Base-by-base conservation (phyloP, 805 yeast species). In the Ogataea pignaliae region DNA sequence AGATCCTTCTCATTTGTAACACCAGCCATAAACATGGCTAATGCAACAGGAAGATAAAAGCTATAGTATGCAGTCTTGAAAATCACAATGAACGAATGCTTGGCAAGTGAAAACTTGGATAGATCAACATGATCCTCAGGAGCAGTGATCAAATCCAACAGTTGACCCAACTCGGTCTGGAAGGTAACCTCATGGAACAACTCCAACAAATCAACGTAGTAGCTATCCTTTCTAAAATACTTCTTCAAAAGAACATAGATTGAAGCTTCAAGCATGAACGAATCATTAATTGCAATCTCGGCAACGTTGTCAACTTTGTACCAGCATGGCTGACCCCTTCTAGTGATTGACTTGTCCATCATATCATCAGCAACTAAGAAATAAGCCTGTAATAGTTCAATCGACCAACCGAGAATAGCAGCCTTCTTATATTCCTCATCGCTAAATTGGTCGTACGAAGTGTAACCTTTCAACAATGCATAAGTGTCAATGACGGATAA, bases 321-420 rank as follows among this genome's bases (percentile, higher is more conserved):
- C 99, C 99, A 93, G 69, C 99, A 93, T 53, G 97, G 93, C 70
- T 91, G 97, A 47, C 97, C 99, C 66, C 99, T 84, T 76, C 99
- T 86, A 35, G 99, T 93, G 65, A 88, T 85, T 30, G 96, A 86
- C 55, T 81, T 80, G 66, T 93, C 99, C 99, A 93, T 93, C 81
- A 93, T 93, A 65, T 93, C 99, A 65, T 93, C 99, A 29, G 98
- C 95, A 45, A 93, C 98, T 59, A 93, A 76, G 75, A 93, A 93
- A 66, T 88, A 93, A 2, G 97, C 98, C 70, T 91, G 99, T 55
- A 91, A 74, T 53, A 93, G 75, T 71, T 93, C 99, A 55, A 93
- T 81, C 56, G 88, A 76, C 99, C 99, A 93, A 17, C 99, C 99
- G 53, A 93, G 75, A 40, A 90, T 71, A 10, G 97, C 93, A 33